Percentiles rank a stretch among this genome's conserved stretches.
Conservation (phyloP, 148 eudicot species). For the Persicaria maculosa region DNA sequence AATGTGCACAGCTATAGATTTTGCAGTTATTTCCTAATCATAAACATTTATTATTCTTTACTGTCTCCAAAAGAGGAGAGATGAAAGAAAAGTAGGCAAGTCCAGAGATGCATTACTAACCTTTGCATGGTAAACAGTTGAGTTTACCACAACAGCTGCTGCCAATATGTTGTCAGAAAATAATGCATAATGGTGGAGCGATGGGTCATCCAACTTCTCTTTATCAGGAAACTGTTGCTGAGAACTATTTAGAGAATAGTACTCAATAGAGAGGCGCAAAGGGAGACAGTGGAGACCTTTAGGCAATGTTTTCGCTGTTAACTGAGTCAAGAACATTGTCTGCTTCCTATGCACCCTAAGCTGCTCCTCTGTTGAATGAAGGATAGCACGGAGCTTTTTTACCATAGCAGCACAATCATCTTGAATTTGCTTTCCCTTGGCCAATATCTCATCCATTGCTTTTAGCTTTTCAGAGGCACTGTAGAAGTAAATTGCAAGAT, state of each 20-base stretch:
- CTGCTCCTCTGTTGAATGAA: slow-evolving; percentile 95
- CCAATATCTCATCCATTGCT: slow-evolving; percentile 85
- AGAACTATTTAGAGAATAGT: slow-evolving; percentile 60
- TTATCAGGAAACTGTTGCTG: slow-evolving; percentile 51
- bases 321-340: slow-evolving; percentile 74
- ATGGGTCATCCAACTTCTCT: slow-evolving; percentile 64
- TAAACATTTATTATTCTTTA: background rate
- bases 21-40: too few species aligned
- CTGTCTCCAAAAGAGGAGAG: background rate
- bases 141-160: slow-evolving; percentile 91
- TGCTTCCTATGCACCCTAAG: slow-evolving; percentile 88
- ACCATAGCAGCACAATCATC: slow-evolving; percentile 84
- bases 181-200: slow-evolving; percentile 79
- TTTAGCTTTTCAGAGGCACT: slow-evolving; percentile 68
- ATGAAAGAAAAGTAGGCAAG: background rate
- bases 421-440: slow-evolving; percentile 79
- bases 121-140: slow-evolving; percentile 77
- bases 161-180: slow-evolving; percentile 90
- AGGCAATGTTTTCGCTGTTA: slow-evolving; percentile 89
- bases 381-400: slow-evolving; percentile 93
- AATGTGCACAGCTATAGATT: too few species aligned
- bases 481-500: slow-evolving; percentile 14
- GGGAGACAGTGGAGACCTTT: slow-evolving; percentile 99
- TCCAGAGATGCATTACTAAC: slow-evolving; percentile 26
- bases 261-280: slow-evolving; percentile 79